A percentile compares a stretch with the other conserved stretches of the same genome.
These are phyloP conservation scores for Dorcoceras hygrometricum DNA, from an alignment of 257 asterid species.

Conservation along the genomic window DNA sequence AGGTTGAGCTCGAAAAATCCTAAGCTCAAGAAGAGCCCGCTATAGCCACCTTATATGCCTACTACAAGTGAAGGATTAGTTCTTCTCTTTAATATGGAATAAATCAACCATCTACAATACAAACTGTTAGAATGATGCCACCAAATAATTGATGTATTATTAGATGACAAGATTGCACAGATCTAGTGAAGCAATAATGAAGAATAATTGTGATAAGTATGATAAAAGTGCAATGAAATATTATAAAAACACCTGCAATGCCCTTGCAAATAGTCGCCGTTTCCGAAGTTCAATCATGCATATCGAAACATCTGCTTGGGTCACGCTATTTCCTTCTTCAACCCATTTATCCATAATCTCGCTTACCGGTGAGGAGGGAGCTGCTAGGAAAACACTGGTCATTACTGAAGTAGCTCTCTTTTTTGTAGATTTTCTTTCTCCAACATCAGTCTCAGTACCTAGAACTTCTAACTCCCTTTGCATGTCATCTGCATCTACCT, in stretches of 20 bases:
- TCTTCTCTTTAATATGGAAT: background rate
- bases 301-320: slow-evolving; percentile 32
- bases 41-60: background rate
- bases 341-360: slow-evolving; percentile 58
- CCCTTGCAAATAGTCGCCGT: slow-evolving; percentile 46
- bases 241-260: slow-evolving; percentile 60
- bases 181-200: background rate
- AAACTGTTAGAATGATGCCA: background rate
- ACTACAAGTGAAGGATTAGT: slow-evolving; percentile 5
- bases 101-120: too few species aligned
- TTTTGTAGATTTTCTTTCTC: slow-evolving; percentile 23
- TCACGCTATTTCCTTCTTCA: slow-evolving; percentile 62
- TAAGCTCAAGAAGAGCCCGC: background rate
- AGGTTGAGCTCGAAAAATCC: background rate
- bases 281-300: slow-evolving; percentile 44
- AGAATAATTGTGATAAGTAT: background rate
- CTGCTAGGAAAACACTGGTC: slow-evolving; percentile 42
- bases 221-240: background rate
- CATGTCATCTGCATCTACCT: slow-evolving; percentile 29
- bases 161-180: background rate
- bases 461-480: slow-evolving; percentile 32
- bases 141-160: background rate
- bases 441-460: slow-evolving; percentile 33
- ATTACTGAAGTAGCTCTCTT: slow-evolving; percentile 29
- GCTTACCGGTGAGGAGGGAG: slow-evolving; percentile 36